Percentiles rank a stretch among this genome's conserved stretches.
phyloP scores from a whole-genome alignment of 495 filamentous ascomycete genomes.

The Penicillium odoratum region DNA sequence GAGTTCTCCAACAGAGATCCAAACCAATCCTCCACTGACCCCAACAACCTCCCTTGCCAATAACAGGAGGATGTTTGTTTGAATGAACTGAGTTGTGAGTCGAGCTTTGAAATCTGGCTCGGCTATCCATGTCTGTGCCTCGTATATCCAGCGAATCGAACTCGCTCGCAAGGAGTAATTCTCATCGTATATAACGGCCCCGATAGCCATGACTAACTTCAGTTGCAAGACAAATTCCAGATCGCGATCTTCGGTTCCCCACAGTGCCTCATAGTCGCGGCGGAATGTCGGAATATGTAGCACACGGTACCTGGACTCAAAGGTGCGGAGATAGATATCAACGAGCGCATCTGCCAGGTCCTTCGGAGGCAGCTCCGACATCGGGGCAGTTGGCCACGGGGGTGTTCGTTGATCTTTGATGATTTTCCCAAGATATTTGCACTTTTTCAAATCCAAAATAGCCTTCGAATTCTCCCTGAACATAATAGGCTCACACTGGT shows the following conservation, averaged over 20 bases:
- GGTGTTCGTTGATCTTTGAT: constrained; percentile 46
- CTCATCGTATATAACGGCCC: constrained; percentile 39
- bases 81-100: constrained; percentile 43
- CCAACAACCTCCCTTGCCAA: constrained; percentile 48
- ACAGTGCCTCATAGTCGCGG: constrained; percentile 33
- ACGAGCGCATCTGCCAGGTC: constrained; percentile 40
- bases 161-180: constrained; percentile 34
- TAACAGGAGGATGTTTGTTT: constrained; percentile 49
- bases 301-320: constrained; percentile 53
- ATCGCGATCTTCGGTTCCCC: constrained; percentile 13
- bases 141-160: constrained; percentile 50
- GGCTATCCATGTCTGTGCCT: constrained; percentile 53
- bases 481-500: constrained; percentile 38
- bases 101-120: constrained; percentile 51
- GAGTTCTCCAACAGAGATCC: constrained; percentile 56
- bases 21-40: constrained; percentile 51
- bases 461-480: constrained; percentile 39
- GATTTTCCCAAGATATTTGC: constrained; percentile 46
- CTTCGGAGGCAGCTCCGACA: constrained; percentile 43
- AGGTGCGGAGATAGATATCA: constrained; percentile 41
- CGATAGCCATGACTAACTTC: constrained; percentile 54
- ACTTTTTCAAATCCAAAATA: constrained; percentile 35
- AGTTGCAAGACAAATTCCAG: constrained; percentile 42
- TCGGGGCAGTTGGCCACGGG: constrained; percentile 38
- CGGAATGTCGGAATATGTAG: constrained; percentile 60